Conservation (phyloP, 805 yeast species). For the Candida sithepensis region DNA sequence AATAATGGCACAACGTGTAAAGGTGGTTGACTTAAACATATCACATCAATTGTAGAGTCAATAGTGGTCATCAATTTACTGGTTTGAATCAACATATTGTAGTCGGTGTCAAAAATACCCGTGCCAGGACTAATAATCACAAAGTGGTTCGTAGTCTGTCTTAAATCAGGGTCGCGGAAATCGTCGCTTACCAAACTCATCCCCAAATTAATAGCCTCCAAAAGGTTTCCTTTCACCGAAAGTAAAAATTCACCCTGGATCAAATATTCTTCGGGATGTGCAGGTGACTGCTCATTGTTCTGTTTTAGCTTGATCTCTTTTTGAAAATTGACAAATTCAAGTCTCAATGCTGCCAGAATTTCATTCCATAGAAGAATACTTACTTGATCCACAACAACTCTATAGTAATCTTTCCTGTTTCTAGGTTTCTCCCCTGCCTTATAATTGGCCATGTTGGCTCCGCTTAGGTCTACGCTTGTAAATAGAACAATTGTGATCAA, state of each 20-base stretch:
- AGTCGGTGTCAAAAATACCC: conserved; percentile 90
- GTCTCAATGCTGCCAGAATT: conserved; percentile 81
- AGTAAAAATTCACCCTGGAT: conserved; percentile 72
- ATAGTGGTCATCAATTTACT: conserved; percentile 70
- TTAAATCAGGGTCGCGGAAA: conserved; percentile 77
- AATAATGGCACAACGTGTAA: conserved; percentile 88
- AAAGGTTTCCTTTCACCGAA: conserved; percentile 80
- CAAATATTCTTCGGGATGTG: conserved; percentile 31
- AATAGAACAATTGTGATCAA: conserved; percentile 84
- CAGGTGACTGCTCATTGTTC: conserved; percentile 32
- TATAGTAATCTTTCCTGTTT: conserved; percentile 71
- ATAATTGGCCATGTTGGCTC: conserved; percentile 36
- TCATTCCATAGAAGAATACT: conserved; percentile 85
- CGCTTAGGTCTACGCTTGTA: conserved; percentile 67
- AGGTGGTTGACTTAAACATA: conserved; percentile 88
- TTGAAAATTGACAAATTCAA: conserved; percentile 80
- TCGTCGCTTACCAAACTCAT: conserved; percentile 73
- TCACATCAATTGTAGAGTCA: conserved; percentile 84
- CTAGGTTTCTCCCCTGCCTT: conserved; percentile 66
- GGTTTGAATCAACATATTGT: conserved; percentile 67
- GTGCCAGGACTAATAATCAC: conserved; percentile 88
- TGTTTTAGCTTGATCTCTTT: conserved; percentile 60
- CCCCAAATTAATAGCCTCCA: conserved; percentile 85
- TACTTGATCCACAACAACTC: conserved; percentile 95
- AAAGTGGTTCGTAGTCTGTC: conserved; percentile 89